A percentile compares a stretch with the other conserved stretches of the same genome.
Conservation (phyloP, 2,329 filamentous ascomycete genomes). For the Penicillium sp. region DNA sequence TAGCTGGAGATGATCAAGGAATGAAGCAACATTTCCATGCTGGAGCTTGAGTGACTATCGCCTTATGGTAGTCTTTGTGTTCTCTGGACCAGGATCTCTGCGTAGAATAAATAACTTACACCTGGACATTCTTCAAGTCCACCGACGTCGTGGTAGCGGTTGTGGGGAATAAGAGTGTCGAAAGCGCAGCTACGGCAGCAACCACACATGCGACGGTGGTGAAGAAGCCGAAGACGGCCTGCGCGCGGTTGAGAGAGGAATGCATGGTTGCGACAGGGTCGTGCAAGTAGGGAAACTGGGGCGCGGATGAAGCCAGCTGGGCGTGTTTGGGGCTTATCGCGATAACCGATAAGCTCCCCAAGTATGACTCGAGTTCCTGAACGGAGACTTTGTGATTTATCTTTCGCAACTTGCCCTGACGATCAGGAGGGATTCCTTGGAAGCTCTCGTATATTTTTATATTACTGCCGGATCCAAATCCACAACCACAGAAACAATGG, state of each 20-base stretch:
- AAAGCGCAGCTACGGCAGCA: slow-evolving; percentile 75
- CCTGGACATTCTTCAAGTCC: slow-evolving; percentile 67
- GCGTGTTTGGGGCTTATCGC: slow-evolving; percentile 26
- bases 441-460: neutral
- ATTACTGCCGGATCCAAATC: neutral
- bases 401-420: neutral
- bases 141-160: slow-evolving; percentile 55
- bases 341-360: slow-evolving; percentile 11
- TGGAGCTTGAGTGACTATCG: neutral
- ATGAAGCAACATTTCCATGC: neutral
- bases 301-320: slow-evolving; percentile 31
- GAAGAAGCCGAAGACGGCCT: slow-evolving; percentile 97
- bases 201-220: slow-evolving; percentile 87
- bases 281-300: slow-evolving; percentile 1
- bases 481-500: slow-evolving; percentile 33
- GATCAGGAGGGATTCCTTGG: neutral
- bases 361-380: neutral
- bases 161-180: slow-evolving; percentile 65
- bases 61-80: neutral
- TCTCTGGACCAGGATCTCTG: neutral
- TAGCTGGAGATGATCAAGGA: neutral
- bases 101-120: slow-evolving; percentile 57
- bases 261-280: slow-evolving; percentile 63
- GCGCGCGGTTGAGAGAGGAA: slow-evolving; percentile 77
- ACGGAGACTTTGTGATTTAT: neutral